These are phyloP conservation scores for Eucalyptus sideroxylon DNA, from an alignment of 345 rosid species.

Conservation along the genomic window DNA sequence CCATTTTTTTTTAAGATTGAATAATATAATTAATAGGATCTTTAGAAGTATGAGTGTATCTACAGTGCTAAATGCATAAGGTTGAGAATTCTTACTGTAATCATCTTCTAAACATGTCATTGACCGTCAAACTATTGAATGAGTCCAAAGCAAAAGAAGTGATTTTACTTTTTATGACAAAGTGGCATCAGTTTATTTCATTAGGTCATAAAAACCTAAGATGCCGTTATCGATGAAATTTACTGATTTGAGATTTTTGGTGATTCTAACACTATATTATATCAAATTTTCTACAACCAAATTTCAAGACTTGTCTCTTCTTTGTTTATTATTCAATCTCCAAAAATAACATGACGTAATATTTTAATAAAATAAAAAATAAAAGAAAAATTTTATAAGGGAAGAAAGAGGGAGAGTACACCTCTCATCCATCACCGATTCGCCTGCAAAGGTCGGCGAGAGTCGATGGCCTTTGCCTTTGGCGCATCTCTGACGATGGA, in stretches of 20 bases:
- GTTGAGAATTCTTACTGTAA: neutral
- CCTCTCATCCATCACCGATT: neutral
- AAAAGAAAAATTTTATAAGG: neutral
- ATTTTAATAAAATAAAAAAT: too few relatives aligned
- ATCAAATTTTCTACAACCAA: neutral
- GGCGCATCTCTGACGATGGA: neutral
- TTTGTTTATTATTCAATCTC: too few relatives aligned
- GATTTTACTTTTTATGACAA: neutral
- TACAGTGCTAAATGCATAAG: neutral
- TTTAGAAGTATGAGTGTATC: neutral
- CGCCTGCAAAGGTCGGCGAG: neutral
- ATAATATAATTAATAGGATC: neutral
- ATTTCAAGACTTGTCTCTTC: neutral
- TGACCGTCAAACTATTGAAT: neutral
- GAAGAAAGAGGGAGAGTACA: neutral
- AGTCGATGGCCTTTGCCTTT: neutral
- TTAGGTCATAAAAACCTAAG: neutral
- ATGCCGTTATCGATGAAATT: fast-evolving
- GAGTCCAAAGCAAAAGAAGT: neutral
- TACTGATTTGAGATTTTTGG: neutral
- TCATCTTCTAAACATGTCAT: too few relatives aligned
- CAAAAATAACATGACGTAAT: fast-evolving
- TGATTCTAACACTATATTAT: neutral
- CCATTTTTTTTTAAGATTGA: neutral
- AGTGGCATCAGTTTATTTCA: neutral